Percentiles rank a stretch among this genome's conserved stretches.
These are phyloP conservation scores for Cephaloascus fragrans DNA, from an alignment of 805 yeast species.

Conservation along the genomic window DNA sequence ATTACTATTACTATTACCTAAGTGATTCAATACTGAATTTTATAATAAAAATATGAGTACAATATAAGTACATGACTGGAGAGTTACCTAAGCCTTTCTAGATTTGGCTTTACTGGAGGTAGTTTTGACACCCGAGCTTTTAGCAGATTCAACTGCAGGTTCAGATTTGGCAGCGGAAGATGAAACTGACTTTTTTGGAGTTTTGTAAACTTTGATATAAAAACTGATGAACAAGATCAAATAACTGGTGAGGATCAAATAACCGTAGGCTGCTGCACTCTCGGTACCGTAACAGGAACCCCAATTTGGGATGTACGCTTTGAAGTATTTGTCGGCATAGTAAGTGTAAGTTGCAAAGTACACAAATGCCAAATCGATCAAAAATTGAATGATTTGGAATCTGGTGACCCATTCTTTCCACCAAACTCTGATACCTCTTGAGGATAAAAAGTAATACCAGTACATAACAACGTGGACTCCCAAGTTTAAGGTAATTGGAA, in stretches of 20 bases:
- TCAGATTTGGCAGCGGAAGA: too few species aligned
- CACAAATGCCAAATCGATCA: slow-evolving; percentile 82
- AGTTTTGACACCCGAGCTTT: too few species aligned
- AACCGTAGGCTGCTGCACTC: slow-evolving; percentile 88
- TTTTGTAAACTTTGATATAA: slow-evolving; percentile 79
- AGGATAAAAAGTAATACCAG: slow-evolving; percentile 90
- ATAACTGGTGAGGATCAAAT: slow-evolving; percentile 79
- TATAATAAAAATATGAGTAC: too few species aligned
- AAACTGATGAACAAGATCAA: slow-evolving; percentile 85
- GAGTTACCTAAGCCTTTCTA: slow-evolving; percentile 25
- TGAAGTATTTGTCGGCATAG: slow-evolving; percentile 63
- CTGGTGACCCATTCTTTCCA: slow-evolving; percentile 99
- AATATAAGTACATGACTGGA: too few species aligned
- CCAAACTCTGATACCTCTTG: slow-evolving; percentile 94
- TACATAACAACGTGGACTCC: slow-evolving; percentile 95
- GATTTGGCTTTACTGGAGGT: slow-evolving; percentile 23
- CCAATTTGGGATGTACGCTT: slow-evolving; percentile 49
- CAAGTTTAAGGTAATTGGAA: slow-evolving; percentile 80
- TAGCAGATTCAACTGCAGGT: too few species aligned
- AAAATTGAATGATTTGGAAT: slow-evolving; percentile 88
- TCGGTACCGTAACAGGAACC: slow-evolving; percentile 91
- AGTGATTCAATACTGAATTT: too few species aligned
- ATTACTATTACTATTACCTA: too few species aligned
- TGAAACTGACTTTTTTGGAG: slow-evolving; percentile 22
- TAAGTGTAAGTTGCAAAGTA: slow-evolving; percentile 92